phyloP scores from a whole-genome alignment of 768 basidiomycete genomes.

The Russula griseocarnosa region DNA sequence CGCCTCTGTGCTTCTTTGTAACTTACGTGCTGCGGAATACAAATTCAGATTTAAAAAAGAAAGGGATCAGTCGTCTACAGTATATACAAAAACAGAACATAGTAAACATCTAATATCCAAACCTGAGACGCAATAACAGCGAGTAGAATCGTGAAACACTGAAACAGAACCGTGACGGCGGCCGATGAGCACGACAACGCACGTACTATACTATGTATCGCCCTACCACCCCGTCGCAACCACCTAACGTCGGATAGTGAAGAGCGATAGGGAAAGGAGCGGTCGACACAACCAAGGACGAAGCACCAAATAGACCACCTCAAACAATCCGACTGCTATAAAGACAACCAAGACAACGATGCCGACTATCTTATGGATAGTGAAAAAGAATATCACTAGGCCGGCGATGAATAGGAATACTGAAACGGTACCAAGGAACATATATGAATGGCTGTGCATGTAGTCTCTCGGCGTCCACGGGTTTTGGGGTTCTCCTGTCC shows the following conservation, averaged over 20 bases:
- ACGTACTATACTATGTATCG: too few relatives aligned
- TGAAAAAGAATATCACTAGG: conserved; percentile 42
- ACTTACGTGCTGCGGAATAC: too few relatives aligned
- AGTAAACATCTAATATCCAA: background rate
- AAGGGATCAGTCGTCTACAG: too few relatives aligned
- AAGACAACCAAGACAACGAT: background rate
- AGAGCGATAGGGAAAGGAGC: conserved; percentile 16
- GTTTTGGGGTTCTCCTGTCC: too few relatives aligned
- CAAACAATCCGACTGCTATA: conserved; percentile 5
- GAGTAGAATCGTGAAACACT: too few relatives aligned
- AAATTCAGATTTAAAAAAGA: too few relatives aligned
- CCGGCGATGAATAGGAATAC: conserved; percentile 49
- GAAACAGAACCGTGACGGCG: too few relatives aligned
- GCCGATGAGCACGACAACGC: too few relatives aligned
- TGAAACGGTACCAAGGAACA: conserved; percentile 40
- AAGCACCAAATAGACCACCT: background rate
- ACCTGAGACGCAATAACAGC: too few relatives aligned
- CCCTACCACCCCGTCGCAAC: background rate
- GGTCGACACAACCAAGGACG: conserved; percentile 3
- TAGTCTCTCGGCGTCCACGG: conserved; percentile 33
- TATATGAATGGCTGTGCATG: conserved; percentile 36
- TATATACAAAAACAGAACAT: background rate
- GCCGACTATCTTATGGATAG: conserved; percentile 26
- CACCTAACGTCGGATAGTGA: conserved; percentile 8
- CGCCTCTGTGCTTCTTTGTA: too few relatives aligned